A percentile compares a stretch with the other conserved stretches of the same genome.
phyloP scores from a whole-genome alignment of 257 asterid genomes.

The Rubia yunnanensis region DNA sequence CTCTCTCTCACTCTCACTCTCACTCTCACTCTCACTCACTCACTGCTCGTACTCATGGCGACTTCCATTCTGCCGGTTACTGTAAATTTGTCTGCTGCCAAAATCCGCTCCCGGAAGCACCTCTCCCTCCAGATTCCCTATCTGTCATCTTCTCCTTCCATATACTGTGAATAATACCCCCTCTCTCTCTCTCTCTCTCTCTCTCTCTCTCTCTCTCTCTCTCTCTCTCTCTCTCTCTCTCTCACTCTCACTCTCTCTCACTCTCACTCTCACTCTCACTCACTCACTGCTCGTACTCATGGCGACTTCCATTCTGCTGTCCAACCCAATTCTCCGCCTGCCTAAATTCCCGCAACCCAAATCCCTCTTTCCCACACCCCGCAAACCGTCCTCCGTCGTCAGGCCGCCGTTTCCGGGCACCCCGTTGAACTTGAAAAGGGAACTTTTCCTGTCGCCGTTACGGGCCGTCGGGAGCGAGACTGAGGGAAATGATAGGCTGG shows the following conservation, averaged over 20 bases:
- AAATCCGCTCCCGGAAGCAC: conserved; percentile 17
- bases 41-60: conserved; percentile 9
- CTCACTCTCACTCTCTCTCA: background rate
- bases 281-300: background rate
- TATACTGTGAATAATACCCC: background rate
- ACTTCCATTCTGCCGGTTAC: conserved; percentile 12
- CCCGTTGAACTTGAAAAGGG: background rate
- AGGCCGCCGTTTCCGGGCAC: background rate
- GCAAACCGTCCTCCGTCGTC: background rate
- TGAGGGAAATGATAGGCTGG: conserved; percentile 35
- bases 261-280: background rate
- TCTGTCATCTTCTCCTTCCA: background rate
- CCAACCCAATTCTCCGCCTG: conserved; percentile 12
- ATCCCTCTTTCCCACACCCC: background rate
- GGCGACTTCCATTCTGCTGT: conserved; percentile 19
- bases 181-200: background rate
- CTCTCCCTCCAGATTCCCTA: conserved; percentile 15
- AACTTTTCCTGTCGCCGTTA: background rate
- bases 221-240: conserved; percentile 1
- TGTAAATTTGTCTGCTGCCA: conserved; percentile 6
- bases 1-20: background rate
- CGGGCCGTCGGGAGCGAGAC: conserved; percentile 27
- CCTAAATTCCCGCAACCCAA: conserved; percentile 9
- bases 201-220: background rate
- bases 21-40: background rate